A percentile compares a stretch with the other conserved stretches of the same genome.
Conservation (phyloP, 2,329 filamentous ascomycete genomes). For the Monilinia polystroma region DNA sequence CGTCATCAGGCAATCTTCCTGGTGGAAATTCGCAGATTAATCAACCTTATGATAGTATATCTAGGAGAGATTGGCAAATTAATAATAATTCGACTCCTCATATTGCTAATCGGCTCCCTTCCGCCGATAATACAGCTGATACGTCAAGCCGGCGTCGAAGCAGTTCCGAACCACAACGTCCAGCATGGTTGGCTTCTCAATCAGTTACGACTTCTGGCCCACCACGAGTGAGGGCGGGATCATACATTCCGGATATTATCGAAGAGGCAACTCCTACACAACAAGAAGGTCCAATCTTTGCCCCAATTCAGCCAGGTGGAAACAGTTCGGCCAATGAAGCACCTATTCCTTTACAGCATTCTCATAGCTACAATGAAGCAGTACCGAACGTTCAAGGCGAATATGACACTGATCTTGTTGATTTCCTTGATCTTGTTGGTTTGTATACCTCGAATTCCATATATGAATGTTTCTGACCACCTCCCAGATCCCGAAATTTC, state of each 20-base stretch:
- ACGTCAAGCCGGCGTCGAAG: constrained; percentile 25
- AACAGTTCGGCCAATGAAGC: not conserved
- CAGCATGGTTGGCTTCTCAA: constrained; percentile 7
- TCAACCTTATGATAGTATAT: constrained; percentile 7
- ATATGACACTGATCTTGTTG: constrained; percentile 62
- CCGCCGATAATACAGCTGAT: not conserved
- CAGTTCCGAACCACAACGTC: constrained; percentile 24
- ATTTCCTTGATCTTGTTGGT: constrained; percentile 69
- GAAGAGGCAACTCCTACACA: constrained; percentile 17
- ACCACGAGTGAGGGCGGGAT: constrained; percentile 14
- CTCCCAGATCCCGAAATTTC: constrained; percentile 52
- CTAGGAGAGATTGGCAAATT: constrained; percentile 5
- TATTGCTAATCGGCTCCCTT: constrained; percentile 9
- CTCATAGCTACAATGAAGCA: constrained; percentile 5
- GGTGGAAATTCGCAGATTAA: constrained; percentile 11
- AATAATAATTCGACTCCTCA: constrained; percentile 18
- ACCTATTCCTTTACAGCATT: constrained; percentile 1
- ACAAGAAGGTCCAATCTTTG: constrained; percentile 10
- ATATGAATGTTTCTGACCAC: constrained; percentile 22
- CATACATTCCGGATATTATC: constrained; percentile 21
- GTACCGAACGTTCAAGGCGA: constrained; percentile 37
- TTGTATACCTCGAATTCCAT: constrained; percentile 2
- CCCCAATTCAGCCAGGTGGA: constrained; percentile 1
- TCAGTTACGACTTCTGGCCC: constrained; percentile 1
- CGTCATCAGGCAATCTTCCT: constrained; percentile 19